Percentiles rank a stretch among this genome's conserved stretches.
Conservation (phyloP, 2,329 filamentous ascomycete species). For the Xenoacremonium recifei region DNA sequence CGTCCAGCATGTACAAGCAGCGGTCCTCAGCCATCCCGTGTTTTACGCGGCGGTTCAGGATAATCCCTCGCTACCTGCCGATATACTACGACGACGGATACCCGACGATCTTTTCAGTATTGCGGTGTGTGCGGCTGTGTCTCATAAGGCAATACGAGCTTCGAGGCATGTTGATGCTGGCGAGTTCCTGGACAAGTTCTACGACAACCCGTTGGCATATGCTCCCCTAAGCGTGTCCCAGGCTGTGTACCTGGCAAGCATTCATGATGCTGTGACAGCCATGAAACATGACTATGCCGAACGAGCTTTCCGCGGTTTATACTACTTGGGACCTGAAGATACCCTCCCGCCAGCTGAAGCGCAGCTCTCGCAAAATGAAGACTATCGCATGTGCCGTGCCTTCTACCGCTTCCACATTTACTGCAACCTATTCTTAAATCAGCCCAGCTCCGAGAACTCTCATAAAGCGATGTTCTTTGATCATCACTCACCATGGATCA, state of each 20-base stretch:
- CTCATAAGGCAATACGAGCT: conserved; percentile 10
- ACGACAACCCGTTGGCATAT: conserved; percentile 10
- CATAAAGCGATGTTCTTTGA: conserved; percentile 21
- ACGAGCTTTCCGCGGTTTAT: conserved; percentile 13
- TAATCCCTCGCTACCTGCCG: conserved; percentile 15
- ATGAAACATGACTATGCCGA: conserved; percentile 11
- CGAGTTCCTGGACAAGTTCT: conserved; percentile 14
- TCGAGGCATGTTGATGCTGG: conserved; percentile 3
- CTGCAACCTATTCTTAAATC: conserved; percentile 17
- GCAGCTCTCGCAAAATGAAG: conserved; percentile 8
- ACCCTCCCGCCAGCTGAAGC: conserved; percentile 1
- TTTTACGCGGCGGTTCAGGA: conserved; percentile 21
- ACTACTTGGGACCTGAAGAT: conserved; percentile 10
- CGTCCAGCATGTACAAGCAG: conserved; percentile 15
- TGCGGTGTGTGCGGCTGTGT: conserved; percentile 15
- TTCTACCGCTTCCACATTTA: conserved; percentile 23
- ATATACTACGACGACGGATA: conserved; percentile 18
- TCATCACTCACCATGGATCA: conserved; percentile 20
- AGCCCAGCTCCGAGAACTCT: neutral
- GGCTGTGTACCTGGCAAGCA: conserved; percentile 12
- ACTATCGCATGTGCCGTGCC: conserved; percentile 16
- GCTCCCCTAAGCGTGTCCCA: conserved; percentile 12
- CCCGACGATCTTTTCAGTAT: conserved; percentile 12
- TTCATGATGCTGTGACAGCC: conserved; percentile 11
- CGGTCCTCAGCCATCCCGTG: conserved; percentile 18